Conservation (phyloP, 2,329 filamentous ascomycete genomes). For the Alternaria novae-zelandiae region DNA sequence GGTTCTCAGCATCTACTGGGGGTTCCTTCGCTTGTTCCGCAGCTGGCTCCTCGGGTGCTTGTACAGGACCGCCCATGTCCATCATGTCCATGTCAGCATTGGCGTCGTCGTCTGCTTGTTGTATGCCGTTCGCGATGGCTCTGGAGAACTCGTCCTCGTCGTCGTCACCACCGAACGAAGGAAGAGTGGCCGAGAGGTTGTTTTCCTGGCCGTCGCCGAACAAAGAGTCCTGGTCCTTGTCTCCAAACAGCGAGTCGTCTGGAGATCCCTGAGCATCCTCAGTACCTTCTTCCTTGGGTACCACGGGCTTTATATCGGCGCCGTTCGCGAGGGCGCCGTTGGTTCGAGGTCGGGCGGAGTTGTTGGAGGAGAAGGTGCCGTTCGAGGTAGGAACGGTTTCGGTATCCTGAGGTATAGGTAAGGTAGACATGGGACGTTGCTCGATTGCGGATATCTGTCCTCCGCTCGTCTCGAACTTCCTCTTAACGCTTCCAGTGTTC, state of each 20-base stretch:
- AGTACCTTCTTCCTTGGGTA: conserved; percentile 47
- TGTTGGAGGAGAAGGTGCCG: conserved; percentile 79
- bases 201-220: conserved; percentile 75
- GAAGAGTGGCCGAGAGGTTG: conserved; percentile 51
- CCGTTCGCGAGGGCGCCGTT: conserved; percentile 61
- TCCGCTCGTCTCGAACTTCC: conserved; percentile 77
- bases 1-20: conserved; percentile 18
- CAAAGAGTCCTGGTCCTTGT: conserved; percentile 74
- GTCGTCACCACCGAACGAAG: conserved; percentile 73
- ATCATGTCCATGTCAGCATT: conserved; percentile 54
- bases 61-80: conserved; percentile 53
- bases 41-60: conserved; percentile 41
- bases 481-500: conserved; percentile 78
- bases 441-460: conserved; percentile 90
- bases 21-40: conserved; percentile 29
- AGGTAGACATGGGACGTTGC: conserved; percentile 75
- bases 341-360: conserved; percentile 62
- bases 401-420: conserved; percentile 78
- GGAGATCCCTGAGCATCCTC: conserved; percentile 69
- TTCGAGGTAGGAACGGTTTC: conserved; percentile 60
- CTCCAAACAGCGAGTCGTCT: conserved; percentile 83
- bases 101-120: conserved; percentile 52
- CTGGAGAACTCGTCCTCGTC: conserved; percentile 85
- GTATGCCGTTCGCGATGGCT: conserved; percentile 67
- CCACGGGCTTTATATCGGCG: conserved; percentile 31